Conservation (phyloP, 1,284 basidiomycete genomes). For the Ceratobasidium sp. region DNA sequence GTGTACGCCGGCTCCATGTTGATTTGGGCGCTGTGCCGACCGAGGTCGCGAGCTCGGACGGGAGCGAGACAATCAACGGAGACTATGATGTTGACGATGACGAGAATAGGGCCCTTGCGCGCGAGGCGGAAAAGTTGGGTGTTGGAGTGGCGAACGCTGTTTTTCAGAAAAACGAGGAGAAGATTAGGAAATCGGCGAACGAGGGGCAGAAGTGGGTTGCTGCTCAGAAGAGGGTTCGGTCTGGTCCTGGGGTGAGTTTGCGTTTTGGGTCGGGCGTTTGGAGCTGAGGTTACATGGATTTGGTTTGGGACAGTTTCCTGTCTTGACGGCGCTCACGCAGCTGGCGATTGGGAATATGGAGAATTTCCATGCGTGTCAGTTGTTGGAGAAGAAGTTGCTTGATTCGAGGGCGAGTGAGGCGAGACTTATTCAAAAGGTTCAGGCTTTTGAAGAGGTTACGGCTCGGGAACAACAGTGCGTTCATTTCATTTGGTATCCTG, state of each 20-base stretch:
- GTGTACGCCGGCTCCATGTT: constrained; percentile 37
- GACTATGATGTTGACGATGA: constrained; percentile 36
- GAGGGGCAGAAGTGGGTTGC: constrained; percentile 35
- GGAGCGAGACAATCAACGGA: constrained; percentile 42
- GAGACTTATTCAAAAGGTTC: constrained; percentile 15
- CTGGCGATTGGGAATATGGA: constrained; percentile 44
- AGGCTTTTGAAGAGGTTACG: constrained; percentile 24
- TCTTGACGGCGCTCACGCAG: constrained; percentile 41
- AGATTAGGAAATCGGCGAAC: constrained; percentile 19
- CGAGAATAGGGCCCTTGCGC: constrained; percentile 24
- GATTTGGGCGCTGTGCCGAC: constrained; percentile 39
- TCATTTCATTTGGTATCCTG: neutral
- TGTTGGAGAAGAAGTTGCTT: constrained; percentile 42
- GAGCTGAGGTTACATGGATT: constrained; percentile 5
- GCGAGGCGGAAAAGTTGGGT: constrained; percentile 25
- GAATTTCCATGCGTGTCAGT: constrained; percentile 41
- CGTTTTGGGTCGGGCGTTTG: neutral
- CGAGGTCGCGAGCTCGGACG: constrained; percentile 37
- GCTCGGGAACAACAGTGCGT: constrained; percentile 41
- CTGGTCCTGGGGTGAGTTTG: constrained; percentile 31
- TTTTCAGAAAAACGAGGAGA: constrained; percentile 33
- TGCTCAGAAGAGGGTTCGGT: constrained; percentile 9
- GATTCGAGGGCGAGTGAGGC: constrained; percentile 39
- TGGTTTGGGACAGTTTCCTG: constrained; percentile 30
- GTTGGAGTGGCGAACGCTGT: constrained; percentile 17